Conservation (phyloP, 1,284 basidiomycete species). For the Meripilus lineatus region DNA sequence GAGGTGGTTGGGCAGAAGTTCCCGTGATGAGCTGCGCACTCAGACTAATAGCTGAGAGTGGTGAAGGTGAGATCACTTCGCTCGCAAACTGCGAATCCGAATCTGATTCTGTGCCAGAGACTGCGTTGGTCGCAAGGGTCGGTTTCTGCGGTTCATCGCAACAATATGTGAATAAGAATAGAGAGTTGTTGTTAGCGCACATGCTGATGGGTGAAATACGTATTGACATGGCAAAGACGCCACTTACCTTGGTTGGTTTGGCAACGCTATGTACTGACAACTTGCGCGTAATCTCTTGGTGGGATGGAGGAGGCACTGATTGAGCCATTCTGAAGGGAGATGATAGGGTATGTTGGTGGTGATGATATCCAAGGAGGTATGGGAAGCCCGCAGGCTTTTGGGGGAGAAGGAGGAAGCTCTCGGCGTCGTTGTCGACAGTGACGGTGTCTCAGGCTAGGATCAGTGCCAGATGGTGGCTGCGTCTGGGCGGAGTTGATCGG, state of each 20-base stretch:
- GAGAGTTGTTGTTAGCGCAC: conserved; percentile 6
- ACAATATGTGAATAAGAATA: no score
- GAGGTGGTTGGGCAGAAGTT: conserved; percentile 39
- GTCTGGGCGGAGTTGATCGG: conserved; percentile 14
- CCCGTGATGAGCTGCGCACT: conserved; percentile 15
- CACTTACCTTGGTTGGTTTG: conserved; percentile 32
- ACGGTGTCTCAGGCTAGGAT: background rate
- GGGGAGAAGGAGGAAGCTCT: background rate
- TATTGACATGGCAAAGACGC: conserved; percentile 3
- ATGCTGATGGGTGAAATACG: background rate
- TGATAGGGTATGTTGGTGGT: conserved; percentile 5
- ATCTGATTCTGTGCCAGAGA: conserved; percentile 83
- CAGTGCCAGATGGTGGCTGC: background rate
- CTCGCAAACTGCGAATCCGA: conserved; percentile 70
- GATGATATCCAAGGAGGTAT: conserved; percentile 1
- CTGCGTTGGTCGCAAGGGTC: conserved; percentile 31
- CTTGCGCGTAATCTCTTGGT: conserved; percentile 84
- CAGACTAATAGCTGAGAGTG: conserved; percentile 15
- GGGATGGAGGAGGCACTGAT: conserved; percentile 71
- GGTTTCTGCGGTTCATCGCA: no score
- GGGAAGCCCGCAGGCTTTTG: background rate
- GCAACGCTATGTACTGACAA: conserved; percentile 70
- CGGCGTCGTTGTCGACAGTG: background rate
- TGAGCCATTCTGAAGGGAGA: conserved; percentile 7
- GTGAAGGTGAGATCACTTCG: conserved; percentile 40